These are phyloP conservation scores for Heliamphora exappendiculata DNA, from an alignment of 148 eudicot species.

Conservation along the genomic window DNA sequence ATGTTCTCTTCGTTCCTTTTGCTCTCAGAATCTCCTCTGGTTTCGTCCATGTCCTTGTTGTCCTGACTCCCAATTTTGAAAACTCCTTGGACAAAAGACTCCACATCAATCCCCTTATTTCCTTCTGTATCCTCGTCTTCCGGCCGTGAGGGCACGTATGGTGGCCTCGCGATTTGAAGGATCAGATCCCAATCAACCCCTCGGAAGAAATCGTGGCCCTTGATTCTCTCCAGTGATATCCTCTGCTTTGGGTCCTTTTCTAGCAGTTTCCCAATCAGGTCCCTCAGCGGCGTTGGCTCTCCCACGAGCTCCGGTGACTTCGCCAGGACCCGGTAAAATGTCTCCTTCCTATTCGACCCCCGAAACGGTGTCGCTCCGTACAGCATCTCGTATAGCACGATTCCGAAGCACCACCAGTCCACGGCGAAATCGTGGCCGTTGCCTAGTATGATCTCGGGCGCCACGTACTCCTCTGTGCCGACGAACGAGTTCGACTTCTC, in stretches of 20 bases:
- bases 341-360: constrained; percentile 63
- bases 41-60: constrained; percentile 3
- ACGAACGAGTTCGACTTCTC: constrained; percentile 76
- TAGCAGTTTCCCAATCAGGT: constrained; percentile 51
- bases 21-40: constrained; percentile 11
- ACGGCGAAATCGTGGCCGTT: constrained; percentile 71
- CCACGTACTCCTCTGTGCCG: constrained; percentile 91
- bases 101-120: constrained; percentile 52
- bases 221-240: constrained; percentile 52
- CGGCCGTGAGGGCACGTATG: constrained; percentile 40
- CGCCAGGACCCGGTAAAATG: constrained; percentile 46
- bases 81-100: constrained; percentile 45
- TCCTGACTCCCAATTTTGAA: constrained; percentile 28
- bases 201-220: constrained; percentile 63
- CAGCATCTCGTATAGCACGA: constrained; percentile 70
- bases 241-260: constrained; percentile 58
- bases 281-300: constrained; percentile 75
- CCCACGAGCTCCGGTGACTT: constrained; percentile 55
- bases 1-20: constrained; percentile 3
- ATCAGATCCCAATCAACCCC: constrained; percentile 63
- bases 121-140: constrained; percentile 34
- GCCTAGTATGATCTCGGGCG: constrained; percentile 67
- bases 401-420: constrained; percentile 80
- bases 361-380: constrained; percentile 77
- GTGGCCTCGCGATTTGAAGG: constrained; percentile 54